Conservation (phyloP, 805 yeast genomes). For the Tetrapisispora phaffii region DNA sequence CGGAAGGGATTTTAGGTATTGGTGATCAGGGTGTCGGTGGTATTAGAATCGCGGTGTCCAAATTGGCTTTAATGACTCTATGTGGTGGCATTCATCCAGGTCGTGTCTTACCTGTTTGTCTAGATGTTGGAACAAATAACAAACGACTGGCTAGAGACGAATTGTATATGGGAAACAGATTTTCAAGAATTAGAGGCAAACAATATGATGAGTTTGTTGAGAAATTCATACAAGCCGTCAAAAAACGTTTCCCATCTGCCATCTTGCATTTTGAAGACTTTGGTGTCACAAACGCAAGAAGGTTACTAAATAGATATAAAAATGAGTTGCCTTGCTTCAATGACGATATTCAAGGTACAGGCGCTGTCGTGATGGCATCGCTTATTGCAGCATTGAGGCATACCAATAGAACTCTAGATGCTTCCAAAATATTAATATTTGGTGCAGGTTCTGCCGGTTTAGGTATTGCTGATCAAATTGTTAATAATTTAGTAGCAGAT, state of each 20-base stretch:
- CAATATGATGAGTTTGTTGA: constrained; percentile 78
- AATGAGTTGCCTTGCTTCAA: constrained; percentile 76
- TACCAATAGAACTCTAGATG: constrained; percentile 57
- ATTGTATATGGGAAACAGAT: constrained; percentile 84
- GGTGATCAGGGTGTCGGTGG: constrained; percentile 99
- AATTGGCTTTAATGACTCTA: constrained; percentile 87
- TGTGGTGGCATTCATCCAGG: constrained; percentile 98
- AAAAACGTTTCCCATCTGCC: constrained; percentile 75
- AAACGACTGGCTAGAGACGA: constrained; percentile 69
- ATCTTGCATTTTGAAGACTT: constrained; percentile 95
- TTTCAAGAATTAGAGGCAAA: constrained; percentile 77
- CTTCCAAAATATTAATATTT: constrained; percentile 61
- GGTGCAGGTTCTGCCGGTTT: constrained; percentile 98
- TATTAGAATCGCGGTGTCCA: constrained; percentile 83
- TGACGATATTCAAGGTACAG: constrained; percentile 98
- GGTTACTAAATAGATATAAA: constrained; percentile 68
- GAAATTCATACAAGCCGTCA: constrained; percentile 61
- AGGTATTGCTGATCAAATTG: constrained; percentile 92
- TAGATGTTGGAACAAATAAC: constrained; percentile 93
- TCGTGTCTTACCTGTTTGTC: constrained; percentile 79
- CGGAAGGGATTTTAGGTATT: constrained; percentile 93
- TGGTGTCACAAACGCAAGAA: constrained; percentile 86
- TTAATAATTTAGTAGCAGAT: constrained; percentile 73
- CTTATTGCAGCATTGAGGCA: constrained; percentile 79
- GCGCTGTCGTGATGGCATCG: constrained; percentile 96